Evolutionary conservation across 306 rosid species (phyloP).

Genomic region (Mimosa pudica): DNA sequence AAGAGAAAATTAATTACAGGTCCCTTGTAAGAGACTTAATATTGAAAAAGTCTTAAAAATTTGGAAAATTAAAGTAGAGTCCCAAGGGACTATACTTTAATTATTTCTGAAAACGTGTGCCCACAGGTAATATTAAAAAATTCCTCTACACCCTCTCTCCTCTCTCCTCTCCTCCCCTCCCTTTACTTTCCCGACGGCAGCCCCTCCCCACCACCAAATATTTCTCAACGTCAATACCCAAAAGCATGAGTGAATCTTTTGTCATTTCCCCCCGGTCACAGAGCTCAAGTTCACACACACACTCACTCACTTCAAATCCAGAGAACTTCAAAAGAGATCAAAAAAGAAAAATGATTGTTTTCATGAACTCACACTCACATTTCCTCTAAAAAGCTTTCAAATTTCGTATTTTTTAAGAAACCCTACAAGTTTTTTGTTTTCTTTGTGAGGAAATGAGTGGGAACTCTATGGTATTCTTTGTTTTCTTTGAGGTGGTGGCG

Average conservation of each 20-base stretch:
- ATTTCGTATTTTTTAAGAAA: neutral
- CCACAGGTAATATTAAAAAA: no score
- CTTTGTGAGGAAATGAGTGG: slow-evolving; percentile 46
- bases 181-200: no score
- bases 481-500: no score
- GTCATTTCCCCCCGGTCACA: slow-evolving; percentile 21
- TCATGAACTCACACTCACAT: neutral
- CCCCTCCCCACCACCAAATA: no score
- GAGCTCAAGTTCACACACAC: slow-evolving; percentile 5
- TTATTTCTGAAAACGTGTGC: no score
- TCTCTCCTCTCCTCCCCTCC: no score
- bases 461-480: slow-evolving; percentile 27
- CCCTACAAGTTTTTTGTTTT: neutral
- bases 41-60: no score
- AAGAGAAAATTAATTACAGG: no score
- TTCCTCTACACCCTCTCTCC: no score
- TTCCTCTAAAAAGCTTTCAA: slow-evolving; percentile 1
- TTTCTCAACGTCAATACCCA: neutral
- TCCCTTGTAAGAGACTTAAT: no score
- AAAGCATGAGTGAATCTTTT: slow-evolving; percentile 14
- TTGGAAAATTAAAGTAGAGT: no score
- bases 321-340: slow-evolving; percentile 2
- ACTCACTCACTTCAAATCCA: neutral
- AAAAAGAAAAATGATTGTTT: neutral
- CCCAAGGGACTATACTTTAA: no score